Conservation (phyloP, 441 rosid genomes). For the Pelargonium fulgidum region DNA sequence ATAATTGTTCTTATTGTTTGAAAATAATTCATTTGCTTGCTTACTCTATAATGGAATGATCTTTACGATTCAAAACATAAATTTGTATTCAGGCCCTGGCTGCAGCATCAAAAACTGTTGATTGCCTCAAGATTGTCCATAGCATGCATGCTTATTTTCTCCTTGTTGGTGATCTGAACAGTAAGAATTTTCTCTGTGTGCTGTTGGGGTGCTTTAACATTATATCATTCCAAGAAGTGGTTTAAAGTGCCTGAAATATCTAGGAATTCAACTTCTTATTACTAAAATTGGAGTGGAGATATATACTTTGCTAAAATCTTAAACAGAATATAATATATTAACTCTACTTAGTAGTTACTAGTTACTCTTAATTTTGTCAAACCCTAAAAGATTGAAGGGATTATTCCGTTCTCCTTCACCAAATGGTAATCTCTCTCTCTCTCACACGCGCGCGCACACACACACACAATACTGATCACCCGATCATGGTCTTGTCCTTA, state of each 20-base stretch:
- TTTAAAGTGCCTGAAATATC: neutral
- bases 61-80: neutral
- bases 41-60: neutral
- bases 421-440: no score
- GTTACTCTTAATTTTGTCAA: neutral
- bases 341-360: neutral
- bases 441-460: no score
- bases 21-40: neutral
- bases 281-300: no score
- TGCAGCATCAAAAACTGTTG: conserved; percentile 96
- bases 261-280: neutral
- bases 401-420: neutral
- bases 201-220: neutral
- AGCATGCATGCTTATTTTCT: conserved; percentile 88
- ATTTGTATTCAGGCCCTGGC: conserved; percentile 79
- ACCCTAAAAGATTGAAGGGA: neutral
- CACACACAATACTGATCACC: no score
- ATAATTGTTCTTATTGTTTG: neutral
- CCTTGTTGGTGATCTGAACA: conserved; percentile 73
- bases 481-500: neutral
- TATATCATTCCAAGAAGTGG: neutral
- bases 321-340: neutral
- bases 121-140: conserved; percentile 77
- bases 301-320: neutral
- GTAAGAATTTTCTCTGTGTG: conserved; percentile 37